A percentile compares a stretch with the other conserved stretches of the same genome.
These are phyloP conservation scores for Gracilaria caudata DNA, from an alignment of 23 red algal genomes.

Conservation along the genomic window DNA sequence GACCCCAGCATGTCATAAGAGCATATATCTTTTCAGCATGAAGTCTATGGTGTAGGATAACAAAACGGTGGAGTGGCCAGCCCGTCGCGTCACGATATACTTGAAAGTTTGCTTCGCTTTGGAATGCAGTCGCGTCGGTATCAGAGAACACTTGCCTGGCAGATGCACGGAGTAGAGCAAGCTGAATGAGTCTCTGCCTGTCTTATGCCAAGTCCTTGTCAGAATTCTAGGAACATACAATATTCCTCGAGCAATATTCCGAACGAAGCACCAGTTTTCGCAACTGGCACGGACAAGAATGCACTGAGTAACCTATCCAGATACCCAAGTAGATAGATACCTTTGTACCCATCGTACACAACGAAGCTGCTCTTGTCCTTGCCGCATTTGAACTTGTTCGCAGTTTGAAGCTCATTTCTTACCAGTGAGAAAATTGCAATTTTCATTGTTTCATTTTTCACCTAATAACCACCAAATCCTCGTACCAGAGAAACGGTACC, in stretches of 20 bases:
- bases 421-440: not conserved
- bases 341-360: no score
- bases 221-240: not conserved
- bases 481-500: no score
- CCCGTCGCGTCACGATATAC: not conserved
- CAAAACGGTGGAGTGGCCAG: not conserved
- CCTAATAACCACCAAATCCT: no score
- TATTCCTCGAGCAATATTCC: not conserved
- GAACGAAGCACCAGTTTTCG: not conserved
- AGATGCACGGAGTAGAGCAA: not conserved
- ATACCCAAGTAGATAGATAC: no score
- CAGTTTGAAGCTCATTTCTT: not conserved
- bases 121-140: not conserved
- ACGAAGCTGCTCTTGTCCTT: no score
- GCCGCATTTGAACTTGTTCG: no score
- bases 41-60: not conserved
- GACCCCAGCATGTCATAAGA: conserved; percentile 64
- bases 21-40: not conserved
- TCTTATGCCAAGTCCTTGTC: not conserved
- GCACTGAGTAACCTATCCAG: no score
- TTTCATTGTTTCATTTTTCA: not conserved
- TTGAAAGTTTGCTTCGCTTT: not conserved
- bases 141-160: not conserved
- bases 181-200: not conserved
- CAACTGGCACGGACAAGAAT: not conserved